Base-by-base conservation (phyloP, 2,329 filamentous ascomycete species). In the Colletotrichum chrysophilum region DNA sequence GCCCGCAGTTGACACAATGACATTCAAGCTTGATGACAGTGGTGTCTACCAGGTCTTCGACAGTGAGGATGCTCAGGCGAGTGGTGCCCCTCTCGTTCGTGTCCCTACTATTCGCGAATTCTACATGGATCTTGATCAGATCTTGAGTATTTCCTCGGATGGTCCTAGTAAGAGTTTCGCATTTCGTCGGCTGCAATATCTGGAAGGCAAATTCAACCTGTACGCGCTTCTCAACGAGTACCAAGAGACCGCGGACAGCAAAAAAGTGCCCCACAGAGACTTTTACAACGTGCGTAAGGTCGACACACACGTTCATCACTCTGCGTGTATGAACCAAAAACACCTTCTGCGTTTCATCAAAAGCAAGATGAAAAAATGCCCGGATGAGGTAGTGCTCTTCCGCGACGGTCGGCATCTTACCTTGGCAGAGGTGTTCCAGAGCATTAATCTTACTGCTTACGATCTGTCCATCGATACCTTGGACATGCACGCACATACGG, bases 211-310 rank as follows among this genome's bases (percentile, higher is more conserved):
- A 83, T 99, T 98, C 86, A 98, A 98, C 82, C 90, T 99, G 26
- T 98, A 99, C 82, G 92, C 93, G 26, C 91, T 99, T 34, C 88
- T 98, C 74, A 98, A 99, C 82, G 97, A 98, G 84, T 98, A 98
- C 79, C 96, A 98, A 82, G 97, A 99, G 85, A 97, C 97, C 68
- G 96, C 97, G 75, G 97, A 99, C 87, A 98, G 95, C 84, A 99
- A 99, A 85, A 96, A 95, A 80, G 97, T 98, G 70, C 97, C 97
- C 4, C 97, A 99, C 85, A 93, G 97, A 87, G 97, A 99, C 85
- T 99, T 99, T 83, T 99, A 99, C 88, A 99, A 99, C 82, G 97
- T 99, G 65, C 92, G 97, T 82, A 99, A 99, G 85, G 97, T 99
- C 66, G 97, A 99, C 83, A 99, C 97, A 10, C 97, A 99, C 89